Evolutionary conservation across 495 filamentous ascomycete genomes (phyloP).

Genomic region (Cercophora scortea): DNA sequence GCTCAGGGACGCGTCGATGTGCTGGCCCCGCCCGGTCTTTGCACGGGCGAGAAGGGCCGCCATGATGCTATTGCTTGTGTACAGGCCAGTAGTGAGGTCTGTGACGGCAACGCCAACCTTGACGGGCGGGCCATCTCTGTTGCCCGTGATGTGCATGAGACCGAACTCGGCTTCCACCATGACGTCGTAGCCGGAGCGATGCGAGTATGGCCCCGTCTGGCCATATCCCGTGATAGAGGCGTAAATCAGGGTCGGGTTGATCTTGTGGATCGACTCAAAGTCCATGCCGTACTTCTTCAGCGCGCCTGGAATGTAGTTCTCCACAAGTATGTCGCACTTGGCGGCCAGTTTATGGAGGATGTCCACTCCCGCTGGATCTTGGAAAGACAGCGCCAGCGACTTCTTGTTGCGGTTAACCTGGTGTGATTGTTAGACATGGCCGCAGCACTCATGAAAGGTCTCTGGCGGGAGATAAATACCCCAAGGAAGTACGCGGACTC

Average conservation of each 20-base stretch:
- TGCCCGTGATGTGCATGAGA: constrained; percentile 95
- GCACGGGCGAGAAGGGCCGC: constrained; percentile 71
- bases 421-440: background rate
- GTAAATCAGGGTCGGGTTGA: constrained; percentile 73
- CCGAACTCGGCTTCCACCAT: constrained; percentile 99
- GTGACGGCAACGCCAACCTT: constrained; percentile 98
- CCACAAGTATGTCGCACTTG: constrained; percentile 85
- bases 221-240: constrained; percentile 64
- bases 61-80: constrained; percentile 96
- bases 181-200: constrained; percentile 91
- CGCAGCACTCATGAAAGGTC: background rate
- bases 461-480: constrained; percentile 41
- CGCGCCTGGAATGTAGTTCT: constrained; percentile 90
- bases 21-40: constrained; percentile 58
- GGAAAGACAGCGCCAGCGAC: constrained; percentile 85
- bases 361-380: constrained; percentile 69
- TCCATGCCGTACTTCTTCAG: constrained; percentile 90
- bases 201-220: constrained; percentile 86
- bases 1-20: constrained; percentile 84
- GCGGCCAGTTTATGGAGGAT: constrained; percentile 80
- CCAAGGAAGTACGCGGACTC: constrained; percentile 93
- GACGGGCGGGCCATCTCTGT: constrained; percentile 79
- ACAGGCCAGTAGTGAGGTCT: constrained; percentile 91
- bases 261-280: constrained; percentile 64
- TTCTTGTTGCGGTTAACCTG: constrained; percentile 97